Evolutionary conservation across 139 green algal genomes (phyloP), one percentile per base, ranked within the genome.

Genomic region (Picochlorum costavermella): DNA sequence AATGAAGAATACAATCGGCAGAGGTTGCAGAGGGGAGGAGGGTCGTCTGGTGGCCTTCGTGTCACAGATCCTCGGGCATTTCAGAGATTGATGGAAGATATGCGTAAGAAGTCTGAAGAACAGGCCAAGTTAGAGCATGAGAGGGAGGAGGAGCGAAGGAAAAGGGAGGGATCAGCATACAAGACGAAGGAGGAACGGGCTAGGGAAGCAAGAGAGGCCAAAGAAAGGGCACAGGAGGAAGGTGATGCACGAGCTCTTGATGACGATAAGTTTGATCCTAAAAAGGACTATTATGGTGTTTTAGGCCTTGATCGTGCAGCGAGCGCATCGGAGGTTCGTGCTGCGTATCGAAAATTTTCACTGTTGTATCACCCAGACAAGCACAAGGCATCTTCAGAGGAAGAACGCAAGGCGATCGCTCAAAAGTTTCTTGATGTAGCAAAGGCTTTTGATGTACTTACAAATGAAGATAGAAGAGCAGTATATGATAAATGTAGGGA

Each of bases 231-330:
- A 12, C 5, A 26, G 10, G 44, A 20, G 31, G 13, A 61, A 28
- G 63, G 70, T 45, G 53, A 63, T 68, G 73, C 56, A 23, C 31
- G 31, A 17, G 51, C 30, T 36, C n/a, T 73, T 29, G 60, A 66
- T 56, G 55, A 69, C 13, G 36, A 61, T 20, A 46, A 46, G 1
- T 67, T 72, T 60, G 64, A 67, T 37, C 58, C 75, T 16, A 17
- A 11, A 17, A 84, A 85, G 29, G 76, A 91, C 66, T 90, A 88
- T 71, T 91, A 91, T 74, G 74, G 75, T 37, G 62, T 86, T 6
- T 73, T 90, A 20, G 78, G 72, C 4, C 59, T 90, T 3, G 69
- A 73, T 3, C 20, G 63, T 12, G 31, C n/a, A 17, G 70, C 70
- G 2, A 66, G 60, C 26, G 43, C 56, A 2, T 50, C 66, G 2